A percentile compares a stretch with the other conserved stretches of the same genome.
phyloP scores from a whole-genome alignment of 257 asterid species.

The Verbena officinalis region DNA sequence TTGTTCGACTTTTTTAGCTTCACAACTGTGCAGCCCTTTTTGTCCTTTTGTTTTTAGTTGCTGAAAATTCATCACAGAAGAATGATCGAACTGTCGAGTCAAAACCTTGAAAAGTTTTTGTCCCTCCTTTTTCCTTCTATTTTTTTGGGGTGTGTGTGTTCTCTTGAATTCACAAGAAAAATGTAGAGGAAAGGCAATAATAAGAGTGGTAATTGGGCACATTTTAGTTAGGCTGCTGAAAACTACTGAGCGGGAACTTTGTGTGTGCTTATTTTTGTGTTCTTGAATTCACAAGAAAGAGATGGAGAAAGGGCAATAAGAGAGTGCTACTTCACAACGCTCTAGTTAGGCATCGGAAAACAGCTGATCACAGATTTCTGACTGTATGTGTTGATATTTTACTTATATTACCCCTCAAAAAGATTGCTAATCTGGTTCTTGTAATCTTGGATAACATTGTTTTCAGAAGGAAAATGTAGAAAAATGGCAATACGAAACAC shows the following conservation, averaged over 20 bases:
- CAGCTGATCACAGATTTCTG: no score
- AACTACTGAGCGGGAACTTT: no score
- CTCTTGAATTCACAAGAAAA: not conserved
- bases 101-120: not conserved
- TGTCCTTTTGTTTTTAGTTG: not conserved
- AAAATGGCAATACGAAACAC: constrained; percentile 73
- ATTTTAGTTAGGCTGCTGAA: no score
- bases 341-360: no score
- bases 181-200: not conserved
- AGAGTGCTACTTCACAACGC: no score
- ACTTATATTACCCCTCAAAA: no score
- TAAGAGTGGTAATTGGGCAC: not conserved
- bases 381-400: no score
- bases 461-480: constrained; percentile 63
- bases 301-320: not conserved
- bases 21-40: not conserved
- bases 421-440: not conserved
- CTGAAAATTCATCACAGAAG: not conserved
- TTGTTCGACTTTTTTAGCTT: not conserved
- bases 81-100: no score
- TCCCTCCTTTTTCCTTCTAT: no score
- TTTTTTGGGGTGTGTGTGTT: no score
- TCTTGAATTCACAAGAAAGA: not conserved
- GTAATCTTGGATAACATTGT: not conserved
- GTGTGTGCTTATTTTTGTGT: no score